Percentiles rank a stretch among this genome's conserved stretches.
These are phyloP conservation scores for Blastocystis sp. DNA, from an alignment of 352 stramenopile species.

Conservation along the genomic window DNA sequence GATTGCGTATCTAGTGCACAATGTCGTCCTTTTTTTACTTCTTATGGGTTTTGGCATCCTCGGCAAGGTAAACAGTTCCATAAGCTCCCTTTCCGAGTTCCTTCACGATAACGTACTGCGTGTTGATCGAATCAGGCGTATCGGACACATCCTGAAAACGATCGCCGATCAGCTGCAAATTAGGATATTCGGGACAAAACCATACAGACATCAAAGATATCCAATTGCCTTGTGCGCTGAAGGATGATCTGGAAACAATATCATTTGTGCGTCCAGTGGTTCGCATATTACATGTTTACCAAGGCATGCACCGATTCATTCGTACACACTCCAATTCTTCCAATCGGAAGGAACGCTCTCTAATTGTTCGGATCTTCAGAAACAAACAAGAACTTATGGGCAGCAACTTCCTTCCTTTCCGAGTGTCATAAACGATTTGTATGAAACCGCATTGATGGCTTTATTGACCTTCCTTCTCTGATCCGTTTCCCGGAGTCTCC, in stretches of 20 bases:
- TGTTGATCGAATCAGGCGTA: constrained; percentile 47
- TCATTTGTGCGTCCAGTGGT: neutral
- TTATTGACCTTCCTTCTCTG: too few relatives aligned
- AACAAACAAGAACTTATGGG: neutral
- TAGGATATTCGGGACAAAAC: neutral
- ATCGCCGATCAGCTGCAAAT: neutral
- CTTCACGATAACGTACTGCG: constrained; percentile 12
- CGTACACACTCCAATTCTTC: neutral
- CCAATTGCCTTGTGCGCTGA: neutral
- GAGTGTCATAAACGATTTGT: neutral
- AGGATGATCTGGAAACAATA: too few relatives aligned
- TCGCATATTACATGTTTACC: neutral
- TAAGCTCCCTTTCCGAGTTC: constrained; percentile 55
- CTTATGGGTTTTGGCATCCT: neutral
- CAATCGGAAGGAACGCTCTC: neutral
- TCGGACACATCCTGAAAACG: neutral
- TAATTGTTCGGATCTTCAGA: too few relatives aligned
- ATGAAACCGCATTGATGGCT: too few relatives aligned
- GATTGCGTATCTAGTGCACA: constrained; percentile 18
- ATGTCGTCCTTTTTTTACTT: neutral
- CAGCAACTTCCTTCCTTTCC: constrained; percentile 5
- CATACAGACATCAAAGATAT: constrained; percentile 30
- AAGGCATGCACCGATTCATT: neutral
- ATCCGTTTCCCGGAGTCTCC: too few relatives aligned
- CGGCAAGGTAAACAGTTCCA: constrained; percentile 52